A percentile compares a stretch with the other conserved stretches of the same genome.
Conservation (phyloP, 768 basidiomycete genomes). For the Kwoniella dejecticola region DNA sequence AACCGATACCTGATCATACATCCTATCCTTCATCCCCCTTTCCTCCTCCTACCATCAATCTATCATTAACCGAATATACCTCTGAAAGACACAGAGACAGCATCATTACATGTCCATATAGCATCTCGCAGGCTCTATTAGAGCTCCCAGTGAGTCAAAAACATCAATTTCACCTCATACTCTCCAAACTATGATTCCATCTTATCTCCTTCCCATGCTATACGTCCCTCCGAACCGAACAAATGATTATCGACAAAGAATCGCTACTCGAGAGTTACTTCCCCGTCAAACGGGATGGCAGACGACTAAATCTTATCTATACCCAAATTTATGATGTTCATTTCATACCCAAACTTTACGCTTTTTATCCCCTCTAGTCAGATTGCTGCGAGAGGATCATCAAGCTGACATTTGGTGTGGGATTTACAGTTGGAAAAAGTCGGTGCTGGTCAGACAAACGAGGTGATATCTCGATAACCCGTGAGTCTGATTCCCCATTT, state of each 20-base stretch:
- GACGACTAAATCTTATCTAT: slow-evolving; percentile 53
- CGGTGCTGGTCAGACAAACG: neutral
- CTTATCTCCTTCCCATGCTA: too few relatives aligned
- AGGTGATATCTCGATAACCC: slow-evolving; percentile 7
- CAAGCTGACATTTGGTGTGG: neutral
- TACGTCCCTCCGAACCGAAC: too few relatives aligned
- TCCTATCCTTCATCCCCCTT: neutral
- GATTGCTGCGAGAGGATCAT: neutral
- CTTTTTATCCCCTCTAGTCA: neutral
- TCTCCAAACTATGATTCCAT: neutral
- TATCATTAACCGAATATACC: neutral
- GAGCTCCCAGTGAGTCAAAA: slow-evolving; percentile 9
- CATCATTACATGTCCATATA: slow-evolving; percentile 16
- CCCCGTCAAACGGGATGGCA: slow-evolving; percentile 31
- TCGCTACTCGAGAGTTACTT: slow-evolving; percentile 52
- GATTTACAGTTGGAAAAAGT: neutral
- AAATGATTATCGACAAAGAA: slow-evolving; percentile 51
- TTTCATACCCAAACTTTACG: neutral
- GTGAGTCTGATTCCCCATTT: slow-evolving; percentile 13
- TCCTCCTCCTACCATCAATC: neutral
- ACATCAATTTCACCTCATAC: neutral
- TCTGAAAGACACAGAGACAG: neutral
- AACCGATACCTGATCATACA: neutral
- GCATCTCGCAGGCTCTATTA: neutral
- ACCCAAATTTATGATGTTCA: slow-evolving; percentile 20